Conservation (phyloP, 129 eudicot species). For the Arctium lappa region DNA sequence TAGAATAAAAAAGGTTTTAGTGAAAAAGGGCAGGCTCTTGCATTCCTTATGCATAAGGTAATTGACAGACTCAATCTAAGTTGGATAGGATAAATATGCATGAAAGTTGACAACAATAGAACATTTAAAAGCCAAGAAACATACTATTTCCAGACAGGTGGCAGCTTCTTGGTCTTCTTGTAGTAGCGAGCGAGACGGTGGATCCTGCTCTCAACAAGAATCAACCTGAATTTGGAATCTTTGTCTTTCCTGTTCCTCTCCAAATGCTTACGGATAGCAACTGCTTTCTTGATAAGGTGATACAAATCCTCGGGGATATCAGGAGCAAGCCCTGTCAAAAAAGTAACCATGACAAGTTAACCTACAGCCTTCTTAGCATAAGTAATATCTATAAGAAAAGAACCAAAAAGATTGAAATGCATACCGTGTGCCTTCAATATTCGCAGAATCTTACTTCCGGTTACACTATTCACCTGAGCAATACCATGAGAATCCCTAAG, state of each 20-base stretch:
- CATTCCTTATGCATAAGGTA: neutral
- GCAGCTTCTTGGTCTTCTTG: constrained; percentile 75
- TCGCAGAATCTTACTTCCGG: constrained; percentile 63
- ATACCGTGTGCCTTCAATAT: constrained; percentile 65
- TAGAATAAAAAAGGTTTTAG: neutral
- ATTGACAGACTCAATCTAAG: neutral
- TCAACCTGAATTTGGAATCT: constrained; percentile 64
- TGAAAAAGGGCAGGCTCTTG: neutral
- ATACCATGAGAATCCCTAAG: constrained; percentile 50
- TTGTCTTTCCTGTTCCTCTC: constrained; percentile 77
- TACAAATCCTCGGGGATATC: constrained; percentile 71
- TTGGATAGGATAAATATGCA: neutral
- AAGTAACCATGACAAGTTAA: neutral
- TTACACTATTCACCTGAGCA: constrained; percentile 70
- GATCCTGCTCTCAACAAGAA: constrained; percentile 72
- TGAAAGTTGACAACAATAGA: neutral
- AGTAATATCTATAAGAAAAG: neutral
- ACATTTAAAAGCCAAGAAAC: neutral
- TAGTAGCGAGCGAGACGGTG: constrained; percentile 72
- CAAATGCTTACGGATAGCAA: constrained; percentile 62
- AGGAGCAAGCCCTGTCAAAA: constrained; percentile 49
- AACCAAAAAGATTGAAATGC: neutral
- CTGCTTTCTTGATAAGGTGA: constrained; percentile 66
- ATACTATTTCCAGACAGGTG: constrained; percentile 74
- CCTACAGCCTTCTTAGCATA: neutral